Base-by-base conservation (phyloP, 768 basidiomycete genomes). In the Kwoniella bestiolae region DNA sequence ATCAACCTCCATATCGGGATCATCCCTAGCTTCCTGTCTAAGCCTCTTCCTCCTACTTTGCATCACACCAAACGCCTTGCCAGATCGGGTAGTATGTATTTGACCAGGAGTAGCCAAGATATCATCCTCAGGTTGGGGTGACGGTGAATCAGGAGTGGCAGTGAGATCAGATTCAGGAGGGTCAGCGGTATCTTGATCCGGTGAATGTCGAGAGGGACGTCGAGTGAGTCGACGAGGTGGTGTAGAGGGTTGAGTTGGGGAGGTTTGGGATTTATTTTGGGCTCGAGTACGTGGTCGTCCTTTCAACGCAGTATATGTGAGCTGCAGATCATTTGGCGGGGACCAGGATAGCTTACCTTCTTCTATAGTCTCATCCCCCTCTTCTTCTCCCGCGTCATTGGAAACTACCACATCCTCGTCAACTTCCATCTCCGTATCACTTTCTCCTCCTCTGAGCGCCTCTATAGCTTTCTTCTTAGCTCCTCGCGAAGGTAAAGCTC, bases 361-460 rank as follows among this genome's bases (percentile, higher is more conserved):
- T 11, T 67, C 68, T 9, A 49, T 38, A 3, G 58, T 63, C 35
- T 69, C 64, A 5, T 50, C 59, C 35, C 60, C 34, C 25, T 46
- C 47, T 18, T 60, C 35, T 7, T 41, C 56, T 38, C 49, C 34
- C n/a, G 57, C 65, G 32, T 56, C 60, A 9, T 65, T 65, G 23
- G 34, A 21, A 12, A 49, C 60, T 8, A 63, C 62, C 5, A 23
- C 56, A 53, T 60, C 55, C 28, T 32, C 47, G 21, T 56, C 31
- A 62, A 82, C 85, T 65, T 89, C 90, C 41, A 88, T 89, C 53
- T 89, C 90, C 32, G 86, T 87, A 26, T 72, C 71, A 35, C 68
- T 71, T 46, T 73, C 72, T 11, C 60, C 67, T 25, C 53, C 69
- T 46, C 68, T 65, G 34, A 77, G 52, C 16, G 73, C 71, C 35